phyloP scores from a whole-genome alignment of 768 basidiomycete species.

The Lactarius trivialis region DNA sequence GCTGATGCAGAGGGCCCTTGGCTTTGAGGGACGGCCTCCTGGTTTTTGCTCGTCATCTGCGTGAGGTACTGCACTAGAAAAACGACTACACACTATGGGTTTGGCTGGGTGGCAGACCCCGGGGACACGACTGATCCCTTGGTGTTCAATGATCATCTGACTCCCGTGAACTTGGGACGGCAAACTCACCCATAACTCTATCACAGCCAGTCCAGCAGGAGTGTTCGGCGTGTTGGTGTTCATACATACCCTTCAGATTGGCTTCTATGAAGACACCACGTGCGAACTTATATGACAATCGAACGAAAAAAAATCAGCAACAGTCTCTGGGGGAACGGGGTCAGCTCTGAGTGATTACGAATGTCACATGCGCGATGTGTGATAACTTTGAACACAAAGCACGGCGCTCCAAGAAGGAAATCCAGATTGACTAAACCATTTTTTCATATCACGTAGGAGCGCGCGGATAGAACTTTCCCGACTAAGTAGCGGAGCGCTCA shows the following conservation, averaged over 20 bases:
- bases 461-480: background rate
- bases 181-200: background rate
- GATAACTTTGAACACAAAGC: background rate
- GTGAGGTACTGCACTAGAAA: too few relatives aligned
- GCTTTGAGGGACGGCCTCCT: too few relatives aligned
- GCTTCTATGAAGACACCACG: background rate
- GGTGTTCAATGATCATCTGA: too few relatives aligned
- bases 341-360: background rate
- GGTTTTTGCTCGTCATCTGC: too few relatives aligned
- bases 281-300: too few relatives aligned
- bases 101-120: too few relatives aligned
- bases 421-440: background rate
- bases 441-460: background rate
- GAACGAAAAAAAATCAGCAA: background rate
- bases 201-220: background rate
- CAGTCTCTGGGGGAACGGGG: background rate
- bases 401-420: background rate
- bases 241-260: background rate
- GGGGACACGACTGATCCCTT: too few relatives aligned
- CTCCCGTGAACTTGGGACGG: too few relatives aligned
- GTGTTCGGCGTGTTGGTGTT: background rate
- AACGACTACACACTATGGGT: too few relatives aligned
- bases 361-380: background rate
- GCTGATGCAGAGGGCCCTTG: background rate
- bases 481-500: constrained; percentile 3